Evolutionary conservation across 2,329 filamentous ascomycete species (phyloP).

Genomic region (Xylaria sp.): DNA sequence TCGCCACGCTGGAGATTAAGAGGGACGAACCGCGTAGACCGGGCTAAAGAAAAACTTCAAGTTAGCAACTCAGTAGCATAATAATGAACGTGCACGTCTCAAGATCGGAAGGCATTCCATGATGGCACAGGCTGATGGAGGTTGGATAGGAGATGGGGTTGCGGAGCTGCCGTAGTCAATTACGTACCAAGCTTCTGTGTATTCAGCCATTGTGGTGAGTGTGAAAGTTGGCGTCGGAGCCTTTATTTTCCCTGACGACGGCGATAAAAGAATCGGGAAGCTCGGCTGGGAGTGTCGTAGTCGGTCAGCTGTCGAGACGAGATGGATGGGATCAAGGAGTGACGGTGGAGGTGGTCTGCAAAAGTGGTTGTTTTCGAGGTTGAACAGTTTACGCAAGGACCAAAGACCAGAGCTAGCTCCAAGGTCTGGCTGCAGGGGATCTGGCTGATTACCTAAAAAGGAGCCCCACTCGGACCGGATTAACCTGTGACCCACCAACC

Average conservation of each 20-base stretch:
- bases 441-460: constrained; percentile 39
- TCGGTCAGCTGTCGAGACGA: constrained; percentile 39
- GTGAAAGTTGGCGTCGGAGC: constrained; percentile 34
- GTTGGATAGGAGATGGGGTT: constrained; percentile 34
- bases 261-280: constrained; percentile 29
- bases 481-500: constrained; percentile 38
- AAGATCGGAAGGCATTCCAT: constrained; percentile 15
- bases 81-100: background rate
- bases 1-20: constrained; percentile 39
- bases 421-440: constrained; percentile 40
- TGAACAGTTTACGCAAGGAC: constrained; percentile 25
- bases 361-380: constrained; percentile 44
- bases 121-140: constrained; percentile 40
- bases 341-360: constrained; percentile 37
- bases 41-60: constrained; percentile 69
- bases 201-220: constrained; percentile 44
- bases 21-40: constrained; percentile 94
- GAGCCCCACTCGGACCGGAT: constrained; percentile 32
- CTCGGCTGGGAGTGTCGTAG: constrained; percentile 26
- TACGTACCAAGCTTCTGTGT: constrained; percentile 53
- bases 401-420: constrained; percentile 21
- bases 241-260: constrained; percentile 26
- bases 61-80: constrained; percentile 41
- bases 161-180: constrained; percentile 42
- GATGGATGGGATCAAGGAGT: constrained; percentile 33